Evolutionary conservation across 345 rosid species (phyloP).

Genomic region (Jatropha curcas): DNA sequence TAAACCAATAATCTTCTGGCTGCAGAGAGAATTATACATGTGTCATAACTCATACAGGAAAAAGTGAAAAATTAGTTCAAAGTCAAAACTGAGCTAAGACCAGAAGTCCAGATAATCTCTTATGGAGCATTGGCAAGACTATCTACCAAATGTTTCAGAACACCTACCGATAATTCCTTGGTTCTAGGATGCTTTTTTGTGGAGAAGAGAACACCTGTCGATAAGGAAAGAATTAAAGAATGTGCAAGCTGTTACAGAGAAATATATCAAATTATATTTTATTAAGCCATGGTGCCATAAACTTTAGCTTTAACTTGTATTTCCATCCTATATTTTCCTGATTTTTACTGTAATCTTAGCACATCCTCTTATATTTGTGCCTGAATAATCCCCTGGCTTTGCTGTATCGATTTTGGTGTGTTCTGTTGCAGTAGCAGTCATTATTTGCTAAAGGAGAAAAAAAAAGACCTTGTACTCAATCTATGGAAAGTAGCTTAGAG

Average conservation of each 20-base stretch:
- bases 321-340: neutral
- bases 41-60: neutral
- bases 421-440: neutral
- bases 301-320: neutral
- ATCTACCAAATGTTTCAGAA: neutral
- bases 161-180: conserved; percentile 66
- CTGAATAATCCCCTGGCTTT: neutral
- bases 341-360: neutral
- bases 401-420: neutral
- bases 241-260: neutral
- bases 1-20: conserved; percentile 97
- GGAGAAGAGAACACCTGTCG: conserved; percentile 74
- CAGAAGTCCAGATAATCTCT: neutral
- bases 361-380: neutral
- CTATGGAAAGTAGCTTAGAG: neutral
- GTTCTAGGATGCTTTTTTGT: conserved; percentile 76
- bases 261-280: neutral
- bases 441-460: neutral
- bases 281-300: neutral
- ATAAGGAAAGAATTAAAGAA: neutral
- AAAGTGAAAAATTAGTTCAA: neutral
- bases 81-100: no score
- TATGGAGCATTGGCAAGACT: neutral
- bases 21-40: conserved; percentile 26
- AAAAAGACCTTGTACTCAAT: neutral